These are phyloP conservation scores for Solanum hybrid DNA, from an alignment of 305 asterid species.

Conservation along the genomic window DNA sequence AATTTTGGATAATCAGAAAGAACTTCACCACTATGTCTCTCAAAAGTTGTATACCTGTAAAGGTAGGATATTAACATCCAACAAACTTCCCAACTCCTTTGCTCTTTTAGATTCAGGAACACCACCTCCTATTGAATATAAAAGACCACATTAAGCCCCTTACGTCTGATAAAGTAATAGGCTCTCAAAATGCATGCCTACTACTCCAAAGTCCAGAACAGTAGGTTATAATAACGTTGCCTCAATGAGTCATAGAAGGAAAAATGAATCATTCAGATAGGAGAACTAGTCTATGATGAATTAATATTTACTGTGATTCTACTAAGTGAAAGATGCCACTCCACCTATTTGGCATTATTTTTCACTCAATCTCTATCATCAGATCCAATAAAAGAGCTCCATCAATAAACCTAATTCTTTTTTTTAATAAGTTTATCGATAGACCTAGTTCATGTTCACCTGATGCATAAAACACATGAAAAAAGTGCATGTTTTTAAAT, in stretches of 20 bases:
- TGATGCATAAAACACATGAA: not conserved
- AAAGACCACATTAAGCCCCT: not conserved
- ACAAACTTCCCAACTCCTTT: slow-evolving; percentile 45
- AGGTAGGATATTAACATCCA: slow-evolving; percentile 48
- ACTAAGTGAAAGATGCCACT: not conserved
- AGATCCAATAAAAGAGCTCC: not conserved
- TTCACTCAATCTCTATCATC: not conserved
- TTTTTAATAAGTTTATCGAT: not conserved
- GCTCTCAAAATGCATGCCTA: not conserved
- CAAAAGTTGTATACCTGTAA: slow-evolving; percentile 40
- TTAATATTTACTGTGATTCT: not conserved
- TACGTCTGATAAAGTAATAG: not conserved
- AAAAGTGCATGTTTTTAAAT: not conserved
- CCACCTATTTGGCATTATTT: not conserved
- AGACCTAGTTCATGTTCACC: not conserved
- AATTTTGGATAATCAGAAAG: not conserved
- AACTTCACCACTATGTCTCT: not conserved
- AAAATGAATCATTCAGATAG: not conserved
- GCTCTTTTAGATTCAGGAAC: slow-evolving; percentile 84
- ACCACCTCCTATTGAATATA: slow-evolving; percentile 61
- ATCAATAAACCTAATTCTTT: not conserved
- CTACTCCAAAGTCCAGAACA: not conserved
- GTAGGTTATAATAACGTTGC: not conserved
- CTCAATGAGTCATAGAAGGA: not conserved
- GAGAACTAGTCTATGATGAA: not conserved